Percentiles rank a stretch among this genome's conserved stretches.
phyloP scores from a whole-genome alignment of 176 grass and related monocot genomes.

The Musa schizocarpa region DNA sequence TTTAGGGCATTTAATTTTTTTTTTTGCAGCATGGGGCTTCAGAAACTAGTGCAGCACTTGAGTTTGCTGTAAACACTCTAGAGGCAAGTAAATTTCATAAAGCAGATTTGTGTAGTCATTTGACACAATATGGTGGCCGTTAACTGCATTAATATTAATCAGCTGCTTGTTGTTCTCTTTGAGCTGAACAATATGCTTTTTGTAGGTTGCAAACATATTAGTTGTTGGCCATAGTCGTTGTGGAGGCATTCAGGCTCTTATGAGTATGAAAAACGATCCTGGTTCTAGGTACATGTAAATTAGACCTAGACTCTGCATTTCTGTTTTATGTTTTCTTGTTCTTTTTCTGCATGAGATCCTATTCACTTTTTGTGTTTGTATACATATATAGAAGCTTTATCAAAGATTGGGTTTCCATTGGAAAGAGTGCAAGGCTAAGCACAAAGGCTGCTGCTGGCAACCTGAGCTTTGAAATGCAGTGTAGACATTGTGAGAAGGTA shows the following conservation, averaged over 20 bases:
- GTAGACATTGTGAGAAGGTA: conserved; percentile 94
- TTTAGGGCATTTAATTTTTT: conserved; percentile 1
- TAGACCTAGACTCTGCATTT: conserved; percentile 1
- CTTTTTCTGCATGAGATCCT: background rate
- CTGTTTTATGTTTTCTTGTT: conserved; percentile 23
- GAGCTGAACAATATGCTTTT: conserved; percentile 16
- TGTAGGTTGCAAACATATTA: conserved; percentile 65
- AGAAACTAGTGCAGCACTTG: conserved; percentile 85
- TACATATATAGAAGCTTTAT: conserved; percentile 53
- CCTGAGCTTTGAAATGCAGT: conserved; percentile 73
- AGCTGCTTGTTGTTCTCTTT: background rate
- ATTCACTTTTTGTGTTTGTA: background rate
- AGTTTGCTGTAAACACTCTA: conserved; percentile 69
- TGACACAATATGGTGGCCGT: background rate
- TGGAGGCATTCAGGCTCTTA: conserved; percentile 87
- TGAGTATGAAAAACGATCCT: conserved; percentile 65
- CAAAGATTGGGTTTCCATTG: conserved; percentile 71
- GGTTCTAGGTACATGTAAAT: conserved; percentile 38
- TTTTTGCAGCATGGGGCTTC: conserved; percentile 58
- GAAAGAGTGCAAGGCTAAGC: conserved; percentile 74
- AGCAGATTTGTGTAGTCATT: background rate
- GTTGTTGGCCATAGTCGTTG: conserved; percentile 90
- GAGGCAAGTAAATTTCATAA: conserved; percentile 25
- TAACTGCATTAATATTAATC: background rate
- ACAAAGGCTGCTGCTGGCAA: conserved; percentile 88